Conservation (phyloP, 345 rosid genomes). For the Salix udensis region DNA sequence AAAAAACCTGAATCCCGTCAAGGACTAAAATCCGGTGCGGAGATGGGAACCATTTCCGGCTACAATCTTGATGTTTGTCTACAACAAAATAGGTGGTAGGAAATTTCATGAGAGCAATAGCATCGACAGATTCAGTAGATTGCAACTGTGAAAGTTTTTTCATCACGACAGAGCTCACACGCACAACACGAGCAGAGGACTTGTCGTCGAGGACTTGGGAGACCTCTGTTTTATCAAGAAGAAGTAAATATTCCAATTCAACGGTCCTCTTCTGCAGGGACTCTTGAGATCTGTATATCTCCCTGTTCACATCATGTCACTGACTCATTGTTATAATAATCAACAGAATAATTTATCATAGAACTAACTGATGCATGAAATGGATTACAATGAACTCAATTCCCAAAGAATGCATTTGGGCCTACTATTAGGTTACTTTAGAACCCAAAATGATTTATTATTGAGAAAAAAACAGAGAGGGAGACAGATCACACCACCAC, state of each 20-base stretch:
- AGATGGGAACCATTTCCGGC: constrained; percentile 60
- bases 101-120: constrained; percentile 69
- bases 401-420: not conserved
- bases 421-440: not conserved
- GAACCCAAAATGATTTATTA: not conserved
- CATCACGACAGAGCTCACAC: constrained; percentile 63
- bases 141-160: constrained; percentile 77
- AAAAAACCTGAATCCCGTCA: constrained; percentile 71
- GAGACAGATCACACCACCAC: constrained; percentile 22
- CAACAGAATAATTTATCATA: not conserved
- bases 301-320: constrained; percentile 41
- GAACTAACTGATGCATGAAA: not conserved
- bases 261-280: constrained; percentile 30
- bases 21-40: constrained; percentile 71
- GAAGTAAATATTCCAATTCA: constrained; percentile 56
- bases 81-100: constrained; percentile 58
- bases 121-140: constrained; percentile 71
- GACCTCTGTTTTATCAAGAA: constrained; percentile 54
- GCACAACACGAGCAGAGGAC: constrained; percentile 35
- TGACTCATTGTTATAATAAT: not conserved
- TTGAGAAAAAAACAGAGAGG: not conserved
- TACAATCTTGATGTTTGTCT: constrained; percentile 16
- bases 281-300: constrained; percentile 51
- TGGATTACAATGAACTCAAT: too few species aligned
- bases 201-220: constrained; percentile 47